Evolutionary conservation across 2,329 filamentous ascomycete genomes (phyloP).

Genomic region (Alternaria triticina): DNA sequence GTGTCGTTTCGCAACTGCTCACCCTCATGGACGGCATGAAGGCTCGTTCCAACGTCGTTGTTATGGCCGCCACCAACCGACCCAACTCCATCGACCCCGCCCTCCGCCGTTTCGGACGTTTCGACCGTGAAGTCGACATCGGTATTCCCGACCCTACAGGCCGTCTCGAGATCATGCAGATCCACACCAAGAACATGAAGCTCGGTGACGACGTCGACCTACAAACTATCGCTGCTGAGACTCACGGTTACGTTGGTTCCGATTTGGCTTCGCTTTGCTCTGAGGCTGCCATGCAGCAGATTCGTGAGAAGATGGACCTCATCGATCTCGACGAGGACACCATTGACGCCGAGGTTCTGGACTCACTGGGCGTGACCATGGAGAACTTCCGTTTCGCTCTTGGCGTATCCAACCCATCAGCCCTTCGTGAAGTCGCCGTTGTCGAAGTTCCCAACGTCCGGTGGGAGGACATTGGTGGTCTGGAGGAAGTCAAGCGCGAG

Average conservation of each 20-base stretch:
- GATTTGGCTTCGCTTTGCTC: constrained; percentile 98
- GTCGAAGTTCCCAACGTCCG: constrained; percentile 99
- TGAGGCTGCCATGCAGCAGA: constrained; percentile 99
- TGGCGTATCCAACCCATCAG: constrained; percentile 97
- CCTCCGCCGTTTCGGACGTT: constrained; percentile 95
- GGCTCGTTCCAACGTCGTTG: constrained; percentile 96
- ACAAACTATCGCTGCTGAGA: constrained; percentile 95
- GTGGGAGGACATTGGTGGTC: constrained; percentile 99
- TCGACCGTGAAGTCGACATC: constrained; percentile 98
- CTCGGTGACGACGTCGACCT: constrained; percentile 95
- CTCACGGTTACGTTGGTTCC: constrained; percentile 98
- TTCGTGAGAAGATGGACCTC: constrained; percentile 99
- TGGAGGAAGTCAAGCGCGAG: constrained; percentile 98
- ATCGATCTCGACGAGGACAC: constrained; percentile 99
- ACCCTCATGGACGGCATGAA: constrained; percentile 99
- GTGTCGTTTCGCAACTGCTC: constrained; percentile 94
- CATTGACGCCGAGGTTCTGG: constrained; percentile 96
- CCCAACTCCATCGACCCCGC: constrained; percentile 99
- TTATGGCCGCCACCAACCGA: constrained; percentile 98
- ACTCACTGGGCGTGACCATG: constrained; percentile 98
- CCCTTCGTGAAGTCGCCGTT: constrained; percentile 96
- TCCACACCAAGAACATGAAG: constrained; percentile 99
- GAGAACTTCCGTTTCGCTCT: constrained; percentile 99
- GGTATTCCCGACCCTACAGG: constrained; percentile 97
- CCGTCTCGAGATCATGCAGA: constrained; percentile 97